Conservation (phyloP, 257 asterid species). For the Cruciata laevipes region DNA sequence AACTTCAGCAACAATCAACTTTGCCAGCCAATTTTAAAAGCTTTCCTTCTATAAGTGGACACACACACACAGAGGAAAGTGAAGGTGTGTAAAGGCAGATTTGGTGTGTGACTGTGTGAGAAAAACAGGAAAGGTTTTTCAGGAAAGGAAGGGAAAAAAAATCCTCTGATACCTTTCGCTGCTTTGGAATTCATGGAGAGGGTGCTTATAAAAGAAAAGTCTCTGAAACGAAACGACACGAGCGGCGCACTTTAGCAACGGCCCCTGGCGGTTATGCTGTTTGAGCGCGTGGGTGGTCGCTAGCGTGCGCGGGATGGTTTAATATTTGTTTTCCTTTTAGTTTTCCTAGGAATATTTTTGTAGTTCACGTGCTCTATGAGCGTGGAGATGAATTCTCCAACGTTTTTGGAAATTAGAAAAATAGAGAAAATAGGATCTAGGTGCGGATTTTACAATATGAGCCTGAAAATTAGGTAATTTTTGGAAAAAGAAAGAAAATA, state of each 20-base stretch:
- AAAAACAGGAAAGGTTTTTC: slow-evolving; percentile 8
- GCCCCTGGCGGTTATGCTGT: slow-evolving; percentile 9
- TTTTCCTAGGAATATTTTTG: neutral
- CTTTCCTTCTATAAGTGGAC: slow-evolving; percentile 2
- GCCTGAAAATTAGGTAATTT: neutral
- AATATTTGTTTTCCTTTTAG: neutral
- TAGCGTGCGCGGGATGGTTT: slow-evolving; percentile 24
- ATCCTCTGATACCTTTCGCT: slow-evolving; percentile 18
- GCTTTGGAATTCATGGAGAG: slow-evolving; percentile 24
- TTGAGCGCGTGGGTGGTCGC: slow-evolving; percentile 3
- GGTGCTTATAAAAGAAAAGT: slow-evolving; percentile 20
- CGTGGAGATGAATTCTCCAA: slow-evolving; percentile 17
- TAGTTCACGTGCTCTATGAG: slow-evolving; percentile 17
- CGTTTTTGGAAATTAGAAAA: slow-evolving; percentile 5
- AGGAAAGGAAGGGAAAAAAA: slow-evolving; percentile 2
- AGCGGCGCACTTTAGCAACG: slow-evolving; percentile 17
- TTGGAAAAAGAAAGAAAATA: too few relatives aligned
- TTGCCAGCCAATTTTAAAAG: neutral
- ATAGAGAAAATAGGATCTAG: neutral
- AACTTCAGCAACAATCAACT: neutral
- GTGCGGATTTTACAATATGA: neutral
- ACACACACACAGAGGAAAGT: neutral
- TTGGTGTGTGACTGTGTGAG: slow-evolving; percentile 7
- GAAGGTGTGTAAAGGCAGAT: slow-evolving; percentile 8
- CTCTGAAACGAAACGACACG: slow-evolving; percentile 9